Conservation (phyloP, 2,329 filamentous ascomycete genomes). For the Paraphoma sp. region DNA sequence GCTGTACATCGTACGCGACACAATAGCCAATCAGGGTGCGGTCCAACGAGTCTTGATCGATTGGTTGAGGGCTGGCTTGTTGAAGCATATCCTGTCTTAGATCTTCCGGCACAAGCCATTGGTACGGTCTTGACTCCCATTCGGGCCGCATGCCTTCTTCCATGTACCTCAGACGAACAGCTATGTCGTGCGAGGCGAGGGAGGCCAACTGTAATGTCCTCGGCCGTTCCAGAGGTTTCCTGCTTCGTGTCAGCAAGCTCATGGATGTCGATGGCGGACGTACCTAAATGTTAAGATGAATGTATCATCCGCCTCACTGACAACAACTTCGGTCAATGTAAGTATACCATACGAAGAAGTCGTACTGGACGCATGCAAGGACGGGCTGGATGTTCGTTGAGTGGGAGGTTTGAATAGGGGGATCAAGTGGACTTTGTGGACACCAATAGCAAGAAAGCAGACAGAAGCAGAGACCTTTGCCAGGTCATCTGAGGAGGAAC, state of each 20-base stretch:
- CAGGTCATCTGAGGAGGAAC: constrained; percentile 70
- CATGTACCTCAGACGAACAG: constrained; percentile 65
- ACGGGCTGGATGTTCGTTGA: constrained; percentile 61
- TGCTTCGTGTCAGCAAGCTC: constrained; percentile 25
- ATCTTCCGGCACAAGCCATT: constrained; percentile 65
- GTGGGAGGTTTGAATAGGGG: constrained; percentile 66
- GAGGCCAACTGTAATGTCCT: constrained; percentile 68
- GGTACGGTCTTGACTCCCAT: constrained; percentile 69
- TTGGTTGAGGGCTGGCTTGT: constrained; percentile 56
- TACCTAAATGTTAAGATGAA: constrained; percentile 70
- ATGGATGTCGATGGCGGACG: constrained; percentile 4
- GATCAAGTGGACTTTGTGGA: constrained; percentile 73
- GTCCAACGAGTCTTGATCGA: constrained; percentile 68
- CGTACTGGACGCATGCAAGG: constrained; percentile 57
- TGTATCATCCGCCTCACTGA: constrained; percentile 68
- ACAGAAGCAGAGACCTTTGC: constrained; percentile 69
- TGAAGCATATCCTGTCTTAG: constrained; percentile 43
- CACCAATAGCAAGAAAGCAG: constrained; percentile 72
- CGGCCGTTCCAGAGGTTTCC: constrained; percentile 62
- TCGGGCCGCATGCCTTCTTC: constrained; percentile 70
- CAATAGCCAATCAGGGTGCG: constrained; percentile 74
- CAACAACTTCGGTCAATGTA: constrained; percentile 64
- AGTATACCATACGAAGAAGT: constrained; percentile 68
- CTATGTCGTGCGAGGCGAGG: constrained; percentile 68
- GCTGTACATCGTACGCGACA: constrained; percentile 71